A percentile compares a stretch with the other conserved stretches of the same genome.
Evolutionary conservation across 495 filamentous ascomycete species (phyloP).

Genomic region (Tuber melanosporum): DNA sequence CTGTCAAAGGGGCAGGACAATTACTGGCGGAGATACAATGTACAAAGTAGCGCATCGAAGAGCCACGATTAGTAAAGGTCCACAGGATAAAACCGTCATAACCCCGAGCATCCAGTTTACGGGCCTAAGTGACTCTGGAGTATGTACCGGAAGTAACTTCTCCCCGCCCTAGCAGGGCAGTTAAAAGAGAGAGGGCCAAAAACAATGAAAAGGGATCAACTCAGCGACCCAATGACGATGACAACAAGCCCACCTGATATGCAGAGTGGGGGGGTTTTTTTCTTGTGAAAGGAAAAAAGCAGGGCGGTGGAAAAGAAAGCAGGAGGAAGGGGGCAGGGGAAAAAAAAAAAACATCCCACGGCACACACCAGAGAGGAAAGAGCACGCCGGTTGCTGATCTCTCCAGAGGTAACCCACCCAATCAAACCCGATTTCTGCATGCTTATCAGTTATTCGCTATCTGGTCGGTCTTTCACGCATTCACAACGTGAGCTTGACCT

Average conservation of each 20-base stretch:
- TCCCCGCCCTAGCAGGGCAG: not conserved
- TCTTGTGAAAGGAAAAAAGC: not conserved
- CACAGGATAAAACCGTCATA: not conserved
- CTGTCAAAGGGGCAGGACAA: not conserved
- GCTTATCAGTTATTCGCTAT: constrained; percentile 3
- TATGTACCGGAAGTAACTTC: not conserved
- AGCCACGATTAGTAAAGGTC: not conserved
- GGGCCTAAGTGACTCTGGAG: not conserved
- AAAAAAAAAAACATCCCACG: constrained; percentile 1
- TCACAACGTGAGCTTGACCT: not conserved
- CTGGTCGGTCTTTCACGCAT: not conserved
- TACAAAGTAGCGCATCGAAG: not conserved
- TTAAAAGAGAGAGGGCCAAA: not conserved
- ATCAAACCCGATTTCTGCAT: not conserved
- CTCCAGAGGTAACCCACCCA: not conserved
- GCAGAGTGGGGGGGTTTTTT: not conserved
- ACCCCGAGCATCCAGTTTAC: not conserved
- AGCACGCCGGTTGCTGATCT: not conserved
- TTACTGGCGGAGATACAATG: not conserved
- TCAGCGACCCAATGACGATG: not conserved
- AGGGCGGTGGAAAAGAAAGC: not conserved
- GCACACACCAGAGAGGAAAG: constrained; percentile 3
- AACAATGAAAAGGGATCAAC: not conserved
- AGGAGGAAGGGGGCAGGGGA: not conserved
- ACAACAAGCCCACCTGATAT: not conserved